Evolutionary conservation across 2,329 filamentous ascomycete species (phyloP).

Genomic region (Aspergillus ochraceoroseus): DNA sequence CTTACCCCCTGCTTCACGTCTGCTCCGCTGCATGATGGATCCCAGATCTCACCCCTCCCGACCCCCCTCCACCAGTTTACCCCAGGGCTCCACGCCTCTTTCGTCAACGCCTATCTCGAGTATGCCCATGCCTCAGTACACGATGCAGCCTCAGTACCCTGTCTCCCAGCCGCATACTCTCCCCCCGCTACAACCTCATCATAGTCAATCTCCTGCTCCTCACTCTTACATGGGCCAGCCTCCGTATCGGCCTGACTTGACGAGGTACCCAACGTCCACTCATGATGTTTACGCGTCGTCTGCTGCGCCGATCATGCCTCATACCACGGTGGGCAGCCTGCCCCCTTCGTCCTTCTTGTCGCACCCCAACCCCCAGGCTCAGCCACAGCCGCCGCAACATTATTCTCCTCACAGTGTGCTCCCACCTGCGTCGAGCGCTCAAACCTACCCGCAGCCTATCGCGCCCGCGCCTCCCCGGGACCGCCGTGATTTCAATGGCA

Average conservation of each 20-base stretch:
- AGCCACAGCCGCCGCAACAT: constrained; percentile 38
- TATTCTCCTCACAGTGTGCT: constrained; percentile 52
- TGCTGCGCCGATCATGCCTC: constrained; percentile 41
- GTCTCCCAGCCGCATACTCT: constrained; percentile 44
- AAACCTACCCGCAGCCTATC: constrained; percentile 69
- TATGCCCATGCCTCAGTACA: constrained; percentile 46
- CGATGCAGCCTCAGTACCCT: constrained; percentile 44
- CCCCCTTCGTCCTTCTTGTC: constrained; percentile 43
- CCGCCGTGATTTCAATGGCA: constrained; percentile 57
- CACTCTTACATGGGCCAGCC: constrained; percentile 42
- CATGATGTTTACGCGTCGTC: constrained; percentile 44
- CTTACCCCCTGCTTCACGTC: constrained; percentile 16
- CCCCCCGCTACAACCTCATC: constrained; percentile 46
- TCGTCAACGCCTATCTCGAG: constrained; percentile 44
- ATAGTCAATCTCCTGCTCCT: constrained; percentile 42
- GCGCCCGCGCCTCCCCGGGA: constrained; percentile 62
- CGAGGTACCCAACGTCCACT: constrained; percentile 41
- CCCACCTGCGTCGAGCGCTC: constrained; percentile 61
- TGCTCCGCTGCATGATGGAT: constrained; percentile 35
- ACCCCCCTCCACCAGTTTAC: constrained; percentile 44
- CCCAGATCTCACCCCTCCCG: constrained; percentile 43
- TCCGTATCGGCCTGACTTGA: constrained; percentile 42
- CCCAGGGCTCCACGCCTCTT: constrained; percentile 44
- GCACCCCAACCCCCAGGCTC: constrained; percentile 38
- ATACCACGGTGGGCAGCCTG: constrained; percentile 41